Base-by-base conservation (phyloP, 768 basidiomycete species). In the Pleurotus giganteus region DNA sequence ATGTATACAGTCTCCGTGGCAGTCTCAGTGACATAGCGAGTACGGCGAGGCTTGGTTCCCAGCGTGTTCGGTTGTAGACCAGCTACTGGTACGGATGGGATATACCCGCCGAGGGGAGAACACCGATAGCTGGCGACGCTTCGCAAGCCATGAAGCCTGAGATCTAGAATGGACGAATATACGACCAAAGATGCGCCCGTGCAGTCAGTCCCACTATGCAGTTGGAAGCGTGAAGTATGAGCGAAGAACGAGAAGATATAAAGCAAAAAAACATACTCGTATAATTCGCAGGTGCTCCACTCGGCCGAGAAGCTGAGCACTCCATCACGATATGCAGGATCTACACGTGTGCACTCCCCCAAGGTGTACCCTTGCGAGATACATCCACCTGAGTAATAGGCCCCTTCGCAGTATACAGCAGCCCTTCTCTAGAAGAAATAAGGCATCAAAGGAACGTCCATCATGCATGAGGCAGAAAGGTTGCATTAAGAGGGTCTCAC, bases 341-440 rank as follows among this genome's bases (percentile, higher is more conserved):
- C 49, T 11, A 51, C 32, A 34, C 17, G 34, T 15, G 49, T 51
- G 34, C 49, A 51, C 8, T 51, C 21, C 11, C 27, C n/a, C 12
- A 8, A 17, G 3, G 49, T 11, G 26, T 36, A 51, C 21, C 21
- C 29, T 26, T 51, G 49, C 23, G 49, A 19, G 6, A 37, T 51
- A 15, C 49, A 51, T 9, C 24, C 17, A 8, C 34, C 34, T 5
- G 5, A 12, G 23, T 51, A 51, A 7, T 28, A 19, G n/a, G 32
- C 17, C 8, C 49, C 49, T 12, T 51, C 49, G 23, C 49, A 51
- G 24, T 51, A 51, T 17, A 51, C 36, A 9, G 49, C 49, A 23
- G 27, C 21, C 49, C 34, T 32, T n/a, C 12, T 34, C 17, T 51
- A 31, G n/a, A 15, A 4, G 28, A n/a, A 21, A 41, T n/a, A 17